Conservation (phyloP, 768 basidiomycete species). For the Plicaturopsis crispa region DNA sequence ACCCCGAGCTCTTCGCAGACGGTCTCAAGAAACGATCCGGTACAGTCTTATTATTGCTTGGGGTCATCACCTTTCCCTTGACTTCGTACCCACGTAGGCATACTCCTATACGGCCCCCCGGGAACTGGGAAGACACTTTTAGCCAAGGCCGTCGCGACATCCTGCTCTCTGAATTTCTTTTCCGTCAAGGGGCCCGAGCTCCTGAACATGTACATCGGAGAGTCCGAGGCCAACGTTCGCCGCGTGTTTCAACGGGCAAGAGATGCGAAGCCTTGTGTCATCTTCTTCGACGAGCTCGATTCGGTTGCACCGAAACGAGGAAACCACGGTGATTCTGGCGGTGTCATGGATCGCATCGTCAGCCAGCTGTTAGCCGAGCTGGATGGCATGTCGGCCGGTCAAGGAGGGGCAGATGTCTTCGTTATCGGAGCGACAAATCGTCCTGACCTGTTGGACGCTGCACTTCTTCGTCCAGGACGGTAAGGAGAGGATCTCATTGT, state of each 20-base stretch:
- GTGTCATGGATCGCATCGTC: constrained; percentile 97
- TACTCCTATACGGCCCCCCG: constrained; percentile 90
- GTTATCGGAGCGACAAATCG: constrained; percentile 96
- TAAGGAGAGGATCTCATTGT: constrained; percentile 21
- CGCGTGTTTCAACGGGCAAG: constrained; percentile 85
- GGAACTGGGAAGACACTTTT: constrained; percentile 94
- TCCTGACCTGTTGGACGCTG: constrained; percentile 87
- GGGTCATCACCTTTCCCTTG: neutral
- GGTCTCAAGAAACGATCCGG: constrained; percentile 96
- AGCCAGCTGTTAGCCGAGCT: constrained; percentile 91
- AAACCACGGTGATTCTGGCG: constrained; percentile 92
- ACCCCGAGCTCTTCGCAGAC: constrained; percentile 83
- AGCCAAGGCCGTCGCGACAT: constrained; percentile 94
- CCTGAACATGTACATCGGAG: constrained; percentile 97
- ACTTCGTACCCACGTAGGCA: constrained; percentile 39
- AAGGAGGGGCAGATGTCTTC: constrained; percentile 67
- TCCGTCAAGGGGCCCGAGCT: constrained; percentile 96
- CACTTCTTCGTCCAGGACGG: constrained; percentile 84
- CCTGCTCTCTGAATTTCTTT: constrained; percentile 92
- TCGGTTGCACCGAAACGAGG: constrained; percentile 92
- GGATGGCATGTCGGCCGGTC: constrained; percentile 75
- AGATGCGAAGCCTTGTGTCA: constrained; percentile 90
- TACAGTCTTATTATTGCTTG: constrained; percentile 18
- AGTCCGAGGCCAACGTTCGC: constrained; percentile 96
- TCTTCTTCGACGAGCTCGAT: constrained; percentile 96